Base-by-base conservation (phyloP, 2,329 filamentous ascomycete species). In the Cladophialophora chaetospira region DNA sequence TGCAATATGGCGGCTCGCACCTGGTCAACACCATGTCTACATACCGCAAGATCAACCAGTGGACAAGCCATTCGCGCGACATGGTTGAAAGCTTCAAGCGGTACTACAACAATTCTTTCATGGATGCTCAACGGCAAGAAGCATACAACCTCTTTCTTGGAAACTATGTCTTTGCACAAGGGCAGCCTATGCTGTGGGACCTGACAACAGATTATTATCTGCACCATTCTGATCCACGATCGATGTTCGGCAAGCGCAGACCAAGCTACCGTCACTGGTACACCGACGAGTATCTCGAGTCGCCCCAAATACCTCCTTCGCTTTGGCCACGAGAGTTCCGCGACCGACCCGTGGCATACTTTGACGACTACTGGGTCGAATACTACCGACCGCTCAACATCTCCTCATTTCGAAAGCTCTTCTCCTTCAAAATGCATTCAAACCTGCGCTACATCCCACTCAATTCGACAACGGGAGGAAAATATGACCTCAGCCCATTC, bases 71-170 rank as follows among this genome's bases (percentile, higher is more conserved):
- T 71, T 97, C 93, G 2, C 84, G 94, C 64, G 94, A 99, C 72
- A 97, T 99, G 93, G 92, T 99, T 19, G 94, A 99, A 75, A 96
- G 91, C 71, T 97, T 99, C 78, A 99, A 97, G 72, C 85, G 94
- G 25, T 99, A 97, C 72, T 99, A 99, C 73, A 96, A 97, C 75
- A 99, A 99, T 69, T 96, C 93, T 0, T 99, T 99, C 71, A 82
- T 99, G 6, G 94, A 99, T 71, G 92, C 88, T n/a, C 94, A 99
- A 70, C 86, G 94, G 28, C 94, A 99, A 73, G 94, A 99, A 73
- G 94, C 94, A 0, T 97, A 97, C 73, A 99, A 99, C 65, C 79
- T 99, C 8, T 99, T 99, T 69, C 81, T 99, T 1, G 94, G 94
- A 5, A 97, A 97, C 69, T 99, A 99, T 71, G 89, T 92, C 48